A percentile compares a stretch with the other conserved stretches of the same genome.
phyloP scores from a whole-genome alignment of 768 basidiomycete species.

The Leccinum aurantiacum region DNA sequence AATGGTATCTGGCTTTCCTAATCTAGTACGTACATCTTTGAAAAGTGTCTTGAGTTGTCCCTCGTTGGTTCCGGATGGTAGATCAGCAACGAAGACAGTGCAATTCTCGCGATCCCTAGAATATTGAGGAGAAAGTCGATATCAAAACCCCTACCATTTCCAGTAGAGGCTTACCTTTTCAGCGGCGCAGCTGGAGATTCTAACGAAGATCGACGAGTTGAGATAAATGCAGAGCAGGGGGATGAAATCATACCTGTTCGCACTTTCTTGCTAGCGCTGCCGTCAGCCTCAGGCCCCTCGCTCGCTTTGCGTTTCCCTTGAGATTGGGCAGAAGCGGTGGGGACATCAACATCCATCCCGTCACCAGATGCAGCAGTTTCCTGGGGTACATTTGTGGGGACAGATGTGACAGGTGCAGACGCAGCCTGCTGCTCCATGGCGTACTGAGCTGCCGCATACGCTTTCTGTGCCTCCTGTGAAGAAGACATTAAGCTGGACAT shows the following conservation, averaged over 20 bases:
- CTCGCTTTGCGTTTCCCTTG: slow-evolving; percentile 67
- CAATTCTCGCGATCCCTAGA: slow-evolving; percentile 91
- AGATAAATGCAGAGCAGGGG: neutral
- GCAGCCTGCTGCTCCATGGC: slow-evolving; percentile 42
- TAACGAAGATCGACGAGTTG: slow-evolving; percentile 17
- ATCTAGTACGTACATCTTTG: slow-evolving; percentile 65
- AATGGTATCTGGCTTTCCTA: neutral
- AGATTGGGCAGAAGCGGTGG: slow-evolving; percentile 35
- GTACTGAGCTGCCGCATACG: slow-evolving; percentile 50
- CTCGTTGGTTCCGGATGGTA: slow-evolving; percentile 57
- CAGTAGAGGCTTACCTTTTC: slow-evolving; percentile 50
- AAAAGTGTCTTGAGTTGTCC: slow-evolving; percentile 73
- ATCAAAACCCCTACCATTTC: neutral
- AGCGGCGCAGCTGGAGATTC: slow-evolving; percentile 48
- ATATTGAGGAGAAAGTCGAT: neutral
- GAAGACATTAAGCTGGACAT: neutral
- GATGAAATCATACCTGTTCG: slow-evolving; percentile 50
- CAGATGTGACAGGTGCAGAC: slow-evolving; percentile 31
- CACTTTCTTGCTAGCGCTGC: slow-evolving; percentile 59
- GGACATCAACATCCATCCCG: slow-evolving; percentile 45
- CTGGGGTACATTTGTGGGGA: slow-evolving; percentile 8
- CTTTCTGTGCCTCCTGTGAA: slow-evolving; percentile 62
- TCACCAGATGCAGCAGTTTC: slow-evolving; percentile 7
- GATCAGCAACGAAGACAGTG: slow-evolving; percentile 82
- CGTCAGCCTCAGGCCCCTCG: slow-evolving; percentile 40